Base-by-base conservation (phyloP, 2,329 filamentous ascomycete species). In the Claviceps maximensis region DNA sequence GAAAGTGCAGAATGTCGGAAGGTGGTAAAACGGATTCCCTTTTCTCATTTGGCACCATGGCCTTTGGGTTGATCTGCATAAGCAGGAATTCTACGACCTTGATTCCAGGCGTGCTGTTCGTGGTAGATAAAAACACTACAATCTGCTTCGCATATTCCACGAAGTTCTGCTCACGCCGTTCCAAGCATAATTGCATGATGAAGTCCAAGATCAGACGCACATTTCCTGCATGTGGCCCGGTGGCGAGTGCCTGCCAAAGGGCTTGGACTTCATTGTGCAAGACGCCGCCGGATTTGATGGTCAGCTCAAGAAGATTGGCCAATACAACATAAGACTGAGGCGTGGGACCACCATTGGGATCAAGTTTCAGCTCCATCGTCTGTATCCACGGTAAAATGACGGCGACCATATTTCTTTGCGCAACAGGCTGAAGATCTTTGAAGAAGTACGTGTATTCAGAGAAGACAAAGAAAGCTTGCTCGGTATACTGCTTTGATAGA, bases 131-230 rank as follows among this genome's bases (percentile, higher is more conserved):
- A 65, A 96, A 97, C 0, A 98, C 94, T 17, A 97, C 89, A 51
- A 98, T 93, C 67, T 98, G 93, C 71, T 97, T 98, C 5, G 91
- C 91, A 64, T 94, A 95, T 60, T 96, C 89, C 53, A 98, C 91
- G 67, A 96, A 98, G 61, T 96, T 97, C 62, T 98, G 93, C 66
- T 98, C 94, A 49, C 91, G 83, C 33, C 91, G 83, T 62, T 98
- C 93, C 12, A 98, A 73, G 60, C 93, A 98, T 4, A 97, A 78
- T 29, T 83, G 84, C 68, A 98, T 97, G 67, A 98, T 93, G 64
- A 98, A 98, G 65, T 97, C 90, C 1, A 98, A 78, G 13, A 97
- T 87, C 36, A 98, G 74, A 53, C 94, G 88, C 12, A 98, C 93
- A 62, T 98, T 98, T 21, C 90, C 91, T 9, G 83, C 87, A 66